A percentile compares a stretch with the other conserved stretches of the same genome.
Evolutionary conservation across 306 rosid species (phyloP).

Genomic region (Purshia tridentata): DNA sequence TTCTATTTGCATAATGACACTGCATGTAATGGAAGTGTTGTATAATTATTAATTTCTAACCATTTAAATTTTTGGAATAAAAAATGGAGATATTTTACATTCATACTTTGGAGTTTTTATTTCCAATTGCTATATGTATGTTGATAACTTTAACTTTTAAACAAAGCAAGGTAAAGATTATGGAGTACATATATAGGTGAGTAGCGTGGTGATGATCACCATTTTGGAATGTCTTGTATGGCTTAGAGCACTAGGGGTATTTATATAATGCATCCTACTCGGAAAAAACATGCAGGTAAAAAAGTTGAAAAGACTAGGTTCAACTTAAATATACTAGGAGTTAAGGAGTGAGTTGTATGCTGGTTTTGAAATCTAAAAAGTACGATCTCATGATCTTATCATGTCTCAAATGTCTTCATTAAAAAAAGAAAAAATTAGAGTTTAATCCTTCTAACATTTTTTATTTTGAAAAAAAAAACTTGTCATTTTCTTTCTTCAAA

Average conservation of each 20-base stretch:
- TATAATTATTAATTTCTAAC: too few relatives aligned
- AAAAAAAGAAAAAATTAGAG: too few relatives aligned
- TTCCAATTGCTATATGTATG: too few relatives aligned
- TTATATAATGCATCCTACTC: not conserved
- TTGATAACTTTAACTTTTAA: not conserved
- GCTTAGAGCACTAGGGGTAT: slow-evolving; percentile 9
- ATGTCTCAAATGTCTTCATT: not conserved
- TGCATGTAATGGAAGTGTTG: too few relatives aligned
- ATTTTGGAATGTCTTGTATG: not conserved
- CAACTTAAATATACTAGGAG: not conserved
- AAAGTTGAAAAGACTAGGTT: not conserved
- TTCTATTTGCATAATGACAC: too few relatives aligned
- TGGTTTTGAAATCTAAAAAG: not conserved
- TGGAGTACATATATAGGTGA: not conserved
- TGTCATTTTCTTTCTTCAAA: too few relatives aligned
- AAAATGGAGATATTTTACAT: too few relatives aligned
- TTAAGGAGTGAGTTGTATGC: not conserved
- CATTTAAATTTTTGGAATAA: too few relatives aligned
- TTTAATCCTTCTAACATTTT: too few relatives aligned
- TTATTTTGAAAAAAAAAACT: too few relatives aligned
- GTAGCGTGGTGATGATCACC: not conserved
- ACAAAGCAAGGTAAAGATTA: not conserved
- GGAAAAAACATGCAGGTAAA: slow-evolving; percentile 2
- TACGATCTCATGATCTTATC: not conserved
- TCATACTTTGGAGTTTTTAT: not conserved